Base-by-base conservation (phyloP, 768 basidiomycete species). In the Lenzites betulinus region DNA sequence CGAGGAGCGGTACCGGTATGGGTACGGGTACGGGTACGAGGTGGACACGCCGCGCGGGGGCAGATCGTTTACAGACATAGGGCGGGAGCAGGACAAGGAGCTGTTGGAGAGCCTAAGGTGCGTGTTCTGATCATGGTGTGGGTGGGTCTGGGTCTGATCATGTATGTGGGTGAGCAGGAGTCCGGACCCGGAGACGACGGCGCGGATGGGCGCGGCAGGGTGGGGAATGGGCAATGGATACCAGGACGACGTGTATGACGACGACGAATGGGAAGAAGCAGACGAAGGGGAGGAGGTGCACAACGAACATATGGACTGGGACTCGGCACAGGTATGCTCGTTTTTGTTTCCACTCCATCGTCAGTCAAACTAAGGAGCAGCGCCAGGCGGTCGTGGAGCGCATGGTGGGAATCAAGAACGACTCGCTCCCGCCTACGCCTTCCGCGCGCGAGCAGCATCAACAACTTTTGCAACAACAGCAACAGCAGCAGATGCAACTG, bases 191-290 rank as follows among this genome's bases (percentile, higher is more conserved):
- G 82, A 81, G 12, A 69, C 71, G 42, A 59, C 74, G 7, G 44
- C 55, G 18, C 75, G 81, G 39, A 80, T 78, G 16, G 85, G 83
- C 62, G 77, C 81, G n/a, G 87, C 88, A 13, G 87, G 89, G 15
- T 92, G 89, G 89, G 90, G 88, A 2, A 75, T 90, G 2, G 90
- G 87, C 7, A 81, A 76, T 6, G 83, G 84, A 22, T 77, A 64
- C 58, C 83, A 84, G 50, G 69, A 64, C 26, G 83, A 84, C 51
- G 44, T 52, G 68, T 64, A 46, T 25, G 44, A 7, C 26, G 78
- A 63, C 54, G 69, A 83, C 60, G 82, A 84, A 56, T 84, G 84
- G 51, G 69, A 65, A 28, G 72, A 83, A 54, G 84, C 83, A 51
- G 69, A 66, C 22, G 72, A 65, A 16, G 82, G 77, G 66, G 73